Conservation (phyloP, 2,329 filamentous ascomycete genomes). For the Colletotrichum eleusines region DNA sequence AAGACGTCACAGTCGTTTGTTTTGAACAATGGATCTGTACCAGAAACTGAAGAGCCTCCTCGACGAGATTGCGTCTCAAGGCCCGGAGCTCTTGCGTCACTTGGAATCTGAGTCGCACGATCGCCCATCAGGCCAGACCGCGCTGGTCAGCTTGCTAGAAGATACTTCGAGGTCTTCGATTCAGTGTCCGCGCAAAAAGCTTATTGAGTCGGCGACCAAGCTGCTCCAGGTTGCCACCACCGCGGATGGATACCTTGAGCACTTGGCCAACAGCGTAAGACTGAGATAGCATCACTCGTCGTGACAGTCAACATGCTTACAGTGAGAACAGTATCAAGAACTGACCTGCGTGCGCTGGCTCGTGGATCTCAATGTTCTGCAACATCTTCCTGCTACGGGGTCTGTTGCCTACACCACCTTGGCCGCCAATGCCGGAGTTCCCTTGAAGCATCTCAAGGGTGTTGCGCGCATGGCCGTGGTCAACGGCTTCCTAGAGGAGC, state of each 20-base stretch:
- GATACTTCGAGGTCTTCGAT: too few species aligned
- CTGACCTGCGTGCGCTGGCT: conserved; percentile 12
- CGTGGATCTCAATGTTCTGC: conserved; percentile 40
- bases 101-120: neutral
- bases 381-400: conserved; percentile 32
- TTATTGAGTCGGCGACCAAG: conserved; percentile 17
- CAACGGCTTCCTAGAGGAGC: conserved; percentile 50
- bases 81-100: conserved; percentile 7
- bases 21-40: conserved; percentile 4
- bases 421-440: conserved; percentile 40
- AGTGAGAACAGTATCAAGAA: neutral
- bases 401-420: conserved; percentile 38
- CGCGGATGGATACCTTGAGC: neutral
- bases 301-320: too few species aligned
- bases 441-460: conserved; percentile 43
- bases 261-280: neutral
- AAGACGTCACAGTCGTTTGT: too few species aligned
- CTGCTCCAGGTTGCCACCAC: conserved; percentile 1
- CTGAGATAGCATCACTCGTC: too few species aligned
- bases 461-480: conserved; percentile 55
- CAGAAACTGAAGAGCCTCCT: conserved; percentile 4
- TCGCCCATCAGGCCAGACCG: too few species aligned
- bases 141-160: too few species aligned
- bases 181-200: conserved; percentile 4
- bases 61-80: conserved; percentile 5